Evolutionary conservation across 2,329 filamentous ascomycete species (phyloP).

Genomic region (Fusarium haematococcum): DNA sequence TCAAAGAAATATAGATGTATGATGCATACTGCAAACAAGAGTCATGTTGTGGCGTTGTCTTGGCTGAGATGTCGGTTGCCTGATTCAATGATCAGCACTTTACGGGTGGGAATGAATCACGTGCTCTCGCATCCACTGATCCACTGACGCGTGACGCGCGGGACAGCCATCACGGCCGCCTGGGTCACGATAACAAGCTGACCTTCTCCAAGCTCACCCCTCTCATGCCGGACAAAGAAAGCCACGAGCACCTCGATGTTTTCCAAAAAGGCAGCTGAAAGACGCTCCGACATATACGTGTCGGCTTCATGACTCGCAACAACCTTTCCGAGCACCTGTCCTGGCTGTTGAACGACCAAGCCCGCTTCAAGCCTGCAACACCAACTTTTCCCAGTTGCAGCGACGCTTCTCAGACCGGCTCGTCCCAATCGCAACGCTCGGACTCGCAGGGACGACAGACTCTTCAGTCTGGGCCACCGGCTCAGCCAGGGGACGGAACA

Average conservation of each 20-base stretch:
- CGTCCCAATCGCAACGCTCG: constrained; percentile 43
- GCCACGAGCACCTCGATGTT: constrained; percentile 40
- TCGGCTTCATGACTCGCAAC: constrained; percentile 71
- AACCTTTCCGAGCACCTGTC: constrained; percentile 68
- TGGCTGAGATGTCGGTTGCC: neutral
- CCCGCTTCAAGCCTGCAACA: constrained; percentile 54
- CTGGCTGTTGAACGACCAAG: constrained; percentile 66
- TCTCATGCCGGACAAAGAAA: constrained; percentile 18
- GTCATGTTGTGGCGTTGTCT: neutral
- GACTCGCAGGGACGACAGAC: constrained; percentile 17
- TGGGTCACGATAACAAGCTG: constrained; percentile 41
- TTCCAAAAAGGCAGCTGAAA: constrained; percentile 33
- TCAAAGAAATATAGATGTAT: neutral
- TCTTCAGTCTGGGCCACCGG: neutral
- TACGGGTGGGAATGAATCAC: constrained; percentile 33
- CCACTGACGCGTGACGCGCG: constrained; percentile 50
- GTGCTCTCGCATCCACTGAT: constrained; percentile 48
- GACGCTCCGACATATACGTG: constrained; percentile 36
- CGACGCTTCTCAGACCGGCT: constrained; percentile 41
- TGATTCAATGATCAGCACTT: constrained; percentile 23
- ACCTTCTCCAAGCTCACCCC: constrained; percentile 21
- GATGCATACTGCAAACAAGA: neutral
- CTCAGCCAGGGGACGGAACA: constrained; percentile 6
- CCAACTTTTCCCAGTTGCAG: constrained; percentile 51
- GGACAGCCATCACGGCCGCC: constrained; percentile 21